A percentile compares a stretch with the other conserved stretches of the same genome.
Conservation (phyloP, 805 yeast species). For the Nakazawaea pomicola region DNA sequence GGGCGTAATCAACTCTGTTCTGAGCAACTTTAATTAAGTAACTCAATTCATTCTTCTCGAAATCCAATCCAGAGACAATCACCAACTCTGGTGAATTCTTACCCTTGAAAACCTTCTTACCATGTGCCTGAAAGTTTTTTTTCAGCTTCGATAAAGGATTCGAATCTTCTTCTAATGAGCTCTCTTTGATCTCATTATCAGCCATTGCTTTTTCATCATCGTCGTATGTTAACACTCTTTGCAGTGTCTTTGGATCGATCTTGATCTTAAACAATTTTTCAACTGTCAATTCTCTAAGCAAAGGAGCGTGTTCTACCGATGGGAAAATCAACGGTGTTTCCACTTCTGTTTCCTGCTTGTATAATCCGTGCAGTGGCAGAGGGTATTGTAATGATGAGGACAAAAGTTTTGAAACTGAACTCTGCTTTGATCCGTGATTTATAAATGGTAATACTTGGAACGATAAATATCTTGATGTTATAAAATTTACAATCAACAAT, state of each 20-base stretch:
- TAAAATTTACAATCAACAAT: slow-evolving; percentile 8
- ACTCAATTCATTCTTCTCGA: slow-evolving; percentile 54
- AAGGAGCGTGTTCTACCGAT: slow-evolving; percentile 65
- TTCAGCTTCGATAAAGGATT: slow-evolving; percentile 43
- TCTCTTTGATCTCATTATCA: slow-evolving; percentile 40
- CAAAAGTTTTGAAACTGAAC: slow-evolving; percentile 11
- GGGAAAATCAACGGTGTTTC: slow-evolving; percentile 59
- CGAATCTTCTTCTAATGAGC: slow-evolving; percentile 34
- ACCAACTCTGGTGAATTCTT: slow-evolving; percentile 57
- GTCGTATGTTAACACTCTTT: slow-evolving; percentile 33
- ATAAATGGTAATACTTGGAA: slow-evolving; percentile 12
- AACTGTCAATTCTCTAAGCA: slow-evolving; percentile 51
- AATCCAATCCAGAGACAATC: slow-evolving; percentile 76
- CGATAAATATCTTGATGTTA: slow-evolving; percentile 10
- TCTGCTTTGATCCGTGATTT: slow-evolving; percentile 3
- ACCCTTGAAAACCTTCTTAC: slow-evolving; percentile 45
- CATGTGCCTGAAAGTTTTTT: slow-evolving; percentile 59
- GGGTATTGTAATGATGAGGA: slow-evolving; percentile 2
- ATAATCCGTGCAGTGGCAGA: slow-evolving; percentile 34
- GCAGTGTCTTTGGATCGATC: slow-evolving; percentile 34
- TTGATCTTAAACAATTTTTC: slow-evolving; percentile 45
- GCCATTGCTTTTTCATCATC: slow-evolving; percentile 37
- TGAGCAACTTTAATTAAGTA: slow-evolving; percentile 69
- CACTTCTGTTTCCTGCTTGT: slow-evolving; percentile 41
- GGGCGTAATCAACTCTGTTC: slow-evolving; percentile 86